A percentile compares a stretch with the other conserved stretches of the same genome.
Evolutionary conservation across 495 filamentous ascomycete species (phyloP).

Genomic region (Penicillium ucsense): DNA sequence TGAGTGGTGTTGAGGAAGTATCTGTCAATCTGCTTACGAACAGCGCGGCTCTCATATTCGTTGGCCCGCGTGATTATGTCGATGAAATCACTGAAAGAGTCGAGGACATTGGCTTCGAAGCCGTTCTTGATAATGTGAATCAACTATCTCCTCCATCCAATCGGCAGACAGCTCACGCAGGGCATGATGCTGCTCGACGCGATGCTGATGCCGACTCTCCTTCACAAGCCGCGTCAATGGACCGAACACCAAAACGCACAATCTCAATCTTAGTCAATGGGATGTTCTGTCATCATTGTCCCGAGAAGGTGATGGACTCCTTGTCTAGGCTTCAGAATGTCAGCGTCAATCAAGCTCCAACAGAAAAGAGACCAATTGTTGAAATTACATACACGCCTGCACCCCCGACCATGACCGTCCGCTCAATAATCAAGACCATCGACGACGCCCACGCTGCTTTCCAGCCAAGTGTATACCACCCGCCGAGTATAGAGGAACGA

Average conservation of each 20-base stretch:
- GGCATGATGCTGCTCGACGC: conserved; percentile 60
- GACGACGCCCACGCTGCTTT: conserved; percentile 56
- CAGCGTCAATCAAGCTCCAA: conserved; percentile 40
- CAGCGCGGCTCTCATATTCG: conserved; percentile 41
- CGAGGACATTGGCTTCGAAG: conserved; percentile 49
- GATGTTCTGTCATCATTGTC: conserved; percentile 84
- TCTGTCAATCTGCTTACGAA: conserved; percentile 51
- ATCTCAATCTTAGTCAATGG: conserved; percentile 64
- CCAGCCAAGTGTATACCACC: conserved; percentile 60
- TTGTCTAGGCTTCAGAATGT: conserved; percentile 44
- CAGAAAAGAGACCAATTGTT: conserved; percentile 52
- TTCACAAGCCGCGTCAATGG: conserved; percentile 1
- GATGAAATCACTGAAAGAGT: conserved; percentile 38
- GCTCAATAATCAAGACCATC: conserved; percentile 60
- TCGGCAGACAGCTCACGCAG: conserved; percentile 16
- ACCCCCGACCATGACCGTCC: conserved; percentile 63
- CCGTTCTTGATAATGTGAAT: conserved; percentile 35
- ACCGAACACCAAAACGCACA: conserved; percentile 35
- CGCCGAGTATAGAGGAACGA: conserved; percentile 77
- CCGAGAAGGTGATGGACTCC: conserved; percentile 45
- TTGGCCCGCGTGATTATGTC: conserved; percentile 30
- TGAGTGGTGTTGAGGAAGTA: conserved; percentile 43
- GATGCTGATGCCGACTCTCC: conserved; percentile 15
- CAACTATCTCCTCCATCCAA: conserved; percentile 15
- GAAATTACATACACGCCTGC: conserved; percentile 61